These are phyloP conservation scores for Ustilago bromivora DNA, from an alignment of 1,284 basidiomycete genomes.

Conservation along the genomic window DNA sequence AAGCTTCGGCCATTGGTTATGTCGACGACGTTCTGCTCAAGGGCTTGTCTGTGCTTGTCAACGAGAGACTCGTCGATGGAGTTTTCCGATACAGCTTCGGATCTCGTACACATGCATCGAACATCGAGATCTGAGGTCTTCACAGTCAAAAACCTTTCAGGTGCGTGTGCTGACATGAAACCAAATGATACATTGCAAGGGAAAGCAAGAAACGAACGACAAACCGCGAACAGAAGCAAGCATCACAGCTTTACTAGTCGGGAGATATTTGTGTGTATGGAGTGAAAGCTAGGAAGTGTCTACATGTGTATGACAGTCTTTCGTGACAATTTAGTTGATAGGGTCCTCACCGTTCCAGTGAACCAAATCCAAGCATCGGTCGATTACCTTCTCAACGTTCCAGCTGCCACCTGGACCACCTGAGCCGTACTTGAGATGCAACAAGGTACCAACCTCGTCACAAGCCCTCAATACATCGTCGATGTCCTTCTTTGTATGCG, in stretches of 20 bases:
- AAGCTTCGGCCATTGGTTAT: constrained; percentile 1
- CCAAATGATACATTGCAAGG: constrained; percentile 25
- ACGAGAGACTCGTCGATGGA: too few relatives aligned
- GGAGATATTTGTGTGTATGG: not conserved
- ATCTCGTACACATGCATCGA: too few relatives aligned
- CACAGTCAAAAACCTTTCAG: not conserved
- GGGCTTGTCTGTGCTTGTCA: too few relatives aligned
- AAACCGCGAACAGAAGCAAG: constrained; percentile 1
- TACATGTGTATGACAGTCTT: not conserved
- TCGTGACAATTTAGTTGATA: constrained; percentile 26
- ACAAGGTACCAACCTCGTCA: constrained; percentile 88
- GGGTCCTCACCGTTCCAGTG: constrained; percentile 64
- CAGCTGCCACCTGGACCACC: constrained; percentile 79
- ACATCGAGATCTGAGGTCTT: too few relatives aligned
- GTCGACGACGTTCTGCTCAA: not conserved
- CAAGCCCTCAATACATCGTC: constrained; percentile 87
- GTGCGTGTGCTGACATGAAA: not conserved
- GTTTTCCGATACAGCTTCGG: too few relatives aligned
- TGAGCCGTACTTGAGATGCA: constrained; percentile 82
- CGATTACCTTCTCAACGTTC: constrained; percentile 82
- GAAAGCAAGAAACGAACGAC: constrained; percentile 5
- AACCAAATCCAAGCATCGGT: constrained; percentile 82
- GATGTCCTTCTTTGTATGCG: constrained; percentile 97
- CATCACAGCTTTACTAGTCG: not conserved
- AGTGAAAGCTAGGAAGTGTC: constrained; percentile 1